A percentile compares a stretch with the other conserved stretches of the same genome.
phyloP scores from a whole-genome alignment of 306 rosid genomes.

The Lathyrus sativus region DNA sequence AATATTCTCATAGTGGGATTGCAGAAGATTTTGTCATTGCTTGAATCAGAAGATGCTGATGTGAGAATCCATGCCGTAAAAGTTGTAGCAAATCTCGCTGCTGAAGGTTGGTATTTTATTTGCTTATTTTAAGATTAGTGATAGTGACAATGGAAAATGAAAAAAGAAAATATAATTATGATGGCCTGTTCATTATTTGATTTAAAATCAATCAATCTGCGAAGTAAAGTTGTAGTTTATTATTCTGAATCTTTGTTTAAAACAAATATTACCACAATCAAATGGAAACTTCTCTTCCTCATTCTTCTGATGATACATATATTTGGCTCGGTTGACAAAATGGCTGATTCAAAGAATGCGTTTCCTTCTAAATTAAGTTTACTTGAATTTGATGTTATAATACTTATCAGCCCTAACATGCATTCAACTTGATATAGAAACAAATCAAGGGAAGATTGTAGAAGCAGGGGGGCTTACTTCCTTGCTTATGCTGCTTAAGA shows the following conservation, averaged over 20 bases:
- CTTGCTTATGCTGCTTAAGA: slow-evolving; percentile 79
- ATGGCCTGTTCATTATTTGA: slow-evolving; percentile 22
- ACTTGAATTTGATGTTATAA: slow-evolving; percentile 25
- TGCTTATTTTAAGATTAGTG: slow-evolving; percentile 25
- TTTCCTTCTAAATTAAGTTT: slow-evolving; percentile 28
- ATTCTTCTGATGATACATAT: slow-evolving; percentile 8
- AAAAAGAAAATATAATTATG: neutral
- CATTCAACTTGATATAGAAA: slow-evolving; percentile 55
- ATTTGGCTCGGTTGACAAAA: slow-evolving; percentile 34
- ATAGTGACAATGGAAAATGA: neutral
- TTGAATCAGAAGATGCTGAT: slow-evolving; percentile 94
- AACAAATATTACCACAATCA: neutral
- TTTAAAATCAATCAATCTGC: slow-evolving; percentile 15
- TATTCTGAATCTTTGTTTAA: slow-evolving; percentile 34
- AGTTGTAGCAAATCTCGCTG: slow-evolving; percentile 99
- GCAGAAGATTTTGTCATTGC: slow-evolving; percentile 95
- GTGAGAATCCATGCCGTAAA: slow-evolving; percentile 96
- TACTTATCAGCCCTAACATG: slow-evolving; percentile 31
- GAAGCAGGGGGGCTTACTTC: slow-evolving; percentile 94
- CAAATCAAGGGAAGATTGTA: slow-evolving; percentile 97
- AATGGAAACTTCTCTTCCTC: slow-evolving; percentile 23
- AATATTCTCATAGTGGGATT: slow-evolving; percentile 74
- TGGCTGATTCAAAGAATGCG: slow-evolving; percentile 29
- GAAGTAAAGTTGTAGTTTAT: neutral
- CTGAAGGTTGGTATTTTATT: slow-evolving; percentile 74